Base-by-base conservation (phyloP, 768 basidiomycete species). In the Suillus discolor region DNA sequence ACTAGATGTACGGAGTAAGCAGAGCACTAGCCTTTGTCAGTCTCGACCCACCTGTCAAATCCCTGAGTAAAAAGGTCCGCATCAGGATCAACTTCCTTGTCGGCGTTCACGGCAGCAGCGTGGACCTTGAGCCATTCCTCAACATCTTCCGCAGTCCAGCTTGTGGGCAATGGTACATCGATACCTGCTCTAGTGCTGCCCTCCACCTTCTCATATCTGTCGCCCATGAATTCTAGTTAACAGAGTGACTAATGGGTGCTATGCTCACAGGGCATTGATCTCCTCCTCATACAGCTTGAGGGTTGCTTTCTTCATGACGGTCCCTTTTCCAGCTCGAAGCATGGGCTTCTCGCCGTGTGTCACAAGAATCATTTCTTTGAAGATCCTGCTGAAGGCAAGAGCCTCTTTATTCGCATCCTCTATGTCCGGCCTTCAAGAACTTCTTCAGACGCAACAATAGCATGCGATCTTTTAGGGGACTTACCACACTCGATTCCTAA, bases 341-440 rank as follows among this genome's bases (percentile, higher is more conserved):
- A 87, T 69, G 0, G 85, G 86, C 66, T 83, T 84, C 0, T 71
- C 73, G 16, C 74, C 45, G 4, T 72, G 70, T 1, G 83, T 74
- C 12, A 86, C 68, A 20, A 86, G 44, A 49, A 87, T 84, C 84
- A 86, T 82, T 69, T 87, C 83, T 71, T 83, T 84, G 72, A 81
- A 84, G 9, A 84, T 77, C 8, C 80, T 75, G 63, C 81, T 81
- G 66, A 80, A 83, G 0, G 79, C 74, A 0, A 83, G 84, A 0
- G 82, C 75, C 1, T 68, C 65, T 6, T 68, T 71, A 59, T 84
- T 85, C 1, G 82, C 84, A 42, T 83, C 79, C 23, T 83, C 82
- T 0, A 85, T 77, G 23, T 67, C 61, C 0, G 79, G 74, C 79
- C 81, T 83, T 45, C 51, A 28, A 47, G 20, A 13, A n/a, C 55